phyloP scores from a whole-genome alignment of 306 rosid species.

The Psophocarpus tetragonolobus region DNA sequence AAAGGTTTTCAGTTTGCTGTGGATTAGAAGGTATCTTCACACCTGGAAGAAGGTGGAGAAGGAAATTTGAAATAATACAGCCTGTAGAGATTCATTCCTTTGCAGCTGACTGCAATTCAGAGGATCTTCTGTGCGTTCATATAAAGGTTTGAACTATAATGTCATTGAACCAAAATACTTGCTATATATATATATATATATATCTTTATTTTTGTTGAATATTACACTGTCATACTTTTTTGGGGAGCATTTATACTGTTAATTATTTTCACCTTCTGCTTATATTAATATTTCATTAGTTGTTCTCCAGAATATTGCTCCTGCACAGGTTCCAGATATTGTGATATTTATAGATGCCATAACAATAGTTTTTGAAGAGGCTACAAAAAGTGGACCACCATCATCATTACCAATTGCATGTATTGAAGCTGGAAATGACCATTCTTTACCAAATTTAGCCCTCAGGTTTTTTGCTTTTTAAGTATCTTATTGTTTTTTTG shows the following conservation, averaged over 20 bases:
- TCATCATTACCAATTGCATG: constrained; percentile 81
- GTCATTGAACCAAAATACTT: constrained; percentile 25
- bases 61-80: constrained; percentile 91
- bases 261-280: not conserved
- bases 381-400: constrained; percentile 73
- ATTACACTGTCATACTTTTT: not conserved
- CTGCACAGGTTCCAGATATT: constrained; percentile 78
- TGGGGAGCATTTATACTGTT: not conserved
- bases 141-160: constrained; percentile 72
- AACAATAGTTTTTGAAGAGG: constrained; percentile 87
- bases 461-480: constrained; percentile 71
- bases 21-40: constrained; percentile 93
- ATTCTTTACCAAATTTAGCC: constrained; percentile 81
- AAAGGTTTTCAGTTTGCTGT: constrained; percentile 93
- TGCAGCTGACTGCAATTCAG: constrained; percentile 93
- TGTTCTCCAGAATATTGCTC: constrained; percentile 82
- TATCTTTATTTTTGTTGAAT: not conserved
- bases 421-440: constrained; percentile 84
- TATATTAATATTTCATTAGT: constrained; percentile 26
- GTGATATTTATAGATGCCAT: constrained; percentile 87
- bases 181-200: no score
- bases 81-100: constrained; percentile 91
- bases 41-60: constrained; percentile 97
- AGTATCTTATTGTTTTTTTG: constrained; percentile 21
- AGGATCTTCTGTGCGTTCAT: constrained; percentile 89